phyloP scores from a whole-genome alignment of 495 filamentous ascomycete genomes.

The Geoglossum glabrum region DNA sequence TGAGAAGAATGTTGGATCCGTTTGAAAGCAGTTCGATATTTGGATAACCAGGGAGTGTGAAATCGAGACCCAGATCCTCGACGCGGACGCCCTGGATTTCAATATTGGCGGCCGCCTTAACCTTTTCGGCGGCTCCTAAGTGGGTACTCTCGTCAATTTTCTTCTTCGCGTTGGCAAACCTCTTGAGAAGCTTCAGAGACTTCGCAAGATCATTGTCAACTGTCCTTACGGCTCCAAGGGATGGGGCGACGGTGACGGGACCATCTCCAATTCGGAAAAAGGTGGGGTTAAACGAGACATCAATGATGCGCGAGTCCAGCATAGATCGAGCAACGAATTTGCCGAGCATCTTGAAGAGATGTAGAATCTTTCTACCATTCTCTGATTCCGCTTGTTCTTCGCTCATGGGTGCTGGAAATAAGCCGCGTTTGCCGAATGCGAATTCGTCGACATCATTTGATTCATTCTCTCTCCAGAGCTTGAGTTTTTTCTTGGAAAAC shows the following conservation, averaged over 20 bases:
- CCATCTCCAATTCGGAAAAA: constrained; percentile 89
- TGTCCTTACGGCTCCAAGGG: constrained; percentile 74
- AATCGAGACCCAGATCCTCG: constrained; percentile 81
- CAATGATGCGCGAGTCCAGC: constrained; percentile 95
- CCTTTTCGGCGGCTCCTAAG: constrained; percentile 47
- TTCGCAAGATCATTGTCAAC: constrained; percentile 76
- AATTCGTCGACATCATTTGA: constrained; percentile 56
- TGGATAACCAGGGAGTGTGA: constrained; percentile 85
- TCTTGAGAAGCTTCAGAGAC: constrained; percentile 73
- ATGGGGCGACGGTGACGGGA: constrained; percentile 52
- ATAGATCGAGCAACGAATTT: constrained; percentile 97
- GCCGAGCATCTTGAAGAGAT: constrained; percentile 82
- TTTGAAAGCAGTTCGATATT: constrained; percentile 62
- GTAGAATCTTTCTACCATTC: constrained; percentile 61
- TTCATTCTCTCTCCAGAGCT: constrained; percentile 88
- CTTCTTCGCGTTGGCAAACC: constrained; percentile 67
- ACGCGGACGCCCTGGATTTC: constrained; percentile 50
- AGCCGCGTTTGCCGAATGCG: constrained; percentile 63
- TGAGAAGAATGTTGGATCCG: constrained; percentile 54
- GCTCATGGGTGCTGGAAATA: constrained; percentile 89
- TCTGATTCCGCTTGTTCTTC: constrained; percentile 52
- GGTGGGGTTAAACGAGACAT: constrained; percentile 91
- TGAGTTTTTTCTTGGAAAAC: constrained; percentile 90
- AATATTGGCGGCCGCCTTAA: constrained; percentile 43
- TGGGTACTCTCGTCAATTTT: constrained; percentile 47